Conservation (phyloP, 106 monocot genomes). For the Ottelia alismoides region DNA sequence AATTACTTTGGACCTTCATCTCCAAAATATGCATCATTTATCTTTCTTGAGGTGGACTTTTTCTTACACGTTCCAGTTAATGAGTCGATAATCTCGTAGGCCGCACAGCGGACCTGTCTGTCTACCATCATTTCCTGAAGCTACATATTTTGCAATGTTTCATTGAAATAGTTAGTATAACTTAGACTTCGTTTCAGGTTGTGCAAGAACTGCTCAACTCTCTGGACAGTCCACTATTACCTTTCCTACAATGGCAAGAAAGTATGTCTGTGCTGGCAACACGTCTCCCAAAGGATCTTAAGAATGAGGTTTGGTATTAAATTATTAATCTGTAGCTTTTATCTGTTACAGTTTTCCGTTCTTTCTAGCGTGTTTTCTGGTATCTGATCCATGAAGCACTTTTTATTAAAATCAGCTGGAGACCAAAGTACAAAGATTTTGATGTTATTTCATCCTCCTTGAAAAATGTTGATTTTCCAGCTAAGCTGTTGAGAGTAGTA, state of each 20-base stretch:
- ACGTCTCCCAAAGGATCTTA: constrained; percentile 92
- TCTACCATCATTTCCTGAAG: no score
- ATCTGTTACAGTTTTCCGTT: background rate
- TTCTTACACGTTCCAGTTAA: no score
- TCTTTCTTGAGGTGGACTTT: no score
- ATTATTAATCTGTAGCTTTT: no score
- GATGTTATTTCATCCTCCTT: constrained; percentile 40
- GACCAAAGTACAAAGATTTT: constrained; percentile 66
- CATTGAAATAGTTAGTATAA: no score
- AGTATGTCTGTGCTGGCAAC: constrained; percentile 94
- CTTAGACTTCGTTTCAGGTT: constrained; percentile 67
- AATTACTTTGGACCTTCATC: no score
- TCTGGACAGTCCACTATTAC: constrained; percentile 91
- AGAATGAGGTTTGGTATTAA: constrained; percentile 62
- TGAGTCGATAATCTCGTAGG: no score
- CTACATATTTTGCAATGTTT: no score
- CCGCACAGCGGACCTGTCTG: no score
- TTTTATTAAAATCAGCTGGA: no score
- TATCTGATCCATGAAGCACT: no score
- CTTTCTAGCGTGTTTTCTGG: background rate
- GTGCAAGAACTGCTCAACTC: constrained; percentile 68
- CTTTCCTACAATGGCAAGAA: constrained; percentile 98
- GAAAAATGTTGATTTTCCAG: constrained; percentile 79
- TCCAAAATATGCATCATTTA: no score
- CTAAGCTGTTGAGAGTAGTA: constrained; percentile 71